These are phyloP conservation scores for Tetrapisispora phaffii DNA, from an alignment of 805 yeast species.

Conservation along the genomic window DNA sequence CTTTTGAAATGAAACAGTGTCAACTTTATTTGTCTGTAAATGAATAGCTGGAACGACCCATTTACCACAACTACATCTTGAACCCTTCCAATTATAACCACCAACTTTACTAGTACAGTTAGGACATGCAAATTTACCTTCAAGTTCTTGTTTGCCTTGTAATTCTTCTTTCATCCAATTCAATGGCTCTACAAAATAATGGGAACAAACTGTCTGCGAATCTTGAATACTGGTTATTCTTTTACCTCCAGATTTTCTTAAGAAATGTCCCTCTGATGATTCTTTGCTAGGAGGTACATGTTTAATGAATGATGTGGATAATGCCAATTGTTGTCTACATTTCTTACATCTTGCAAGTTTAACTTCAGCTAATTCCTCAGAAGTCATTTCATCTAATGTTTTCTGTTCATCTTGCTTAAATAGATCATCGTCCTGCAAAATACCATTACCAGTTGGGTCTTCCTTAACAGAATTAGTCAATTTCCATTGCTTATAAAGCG, in stretches of 20 bases:
- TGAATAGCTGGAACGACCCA: slow-evolving; percentile 94
- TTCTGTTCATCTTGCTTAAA: slow-evolving; percentile 26
- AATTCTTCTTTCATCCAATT: slow-evolving; percentile 85
- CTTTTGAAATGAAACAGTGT: slow-evolving; percentile 36
- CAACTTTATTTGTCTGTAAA: slow-evolving; percentile 72
- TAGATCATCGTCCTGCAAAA: slow-evolving; percentile 25
- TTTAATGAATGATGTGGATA: slow-evolving; percentile 46
- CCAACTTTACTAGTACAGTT: slow-evolving; percentile 82
- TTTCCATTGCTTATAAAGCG: slow-evolving; percentile 37
- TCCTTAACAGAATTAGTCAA: slow-evolving; percentile 29
- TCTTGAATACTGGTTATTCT: slow-evolving; percentile 48
- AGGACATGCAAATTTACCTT: slow-evolving; percentile 81
- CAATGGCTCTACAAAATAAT: slow-evolving; percentile 79
- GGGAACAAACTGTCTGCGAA: slow-evolving; percentile 63
- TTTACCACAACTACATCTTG: slow-evolving; percentile 86
- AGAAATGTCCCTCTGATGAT: slow-evolving; percentile 56
- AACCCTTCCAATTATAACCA: slow-evolving; percentile 89
- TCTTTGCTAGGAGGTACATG: slow-evolving; percentile 61
- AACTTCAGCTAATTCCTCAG: slow-evolving; percentile 19
- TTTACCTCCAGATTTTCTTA: slow-evolving; percentile 52
- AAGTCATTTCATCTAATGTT: slow-evolving; percentile 16
- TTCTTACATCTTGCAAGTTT: slow-evolving; percentile 62
- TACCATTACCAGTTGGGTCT: slow-evolving; percentile 35
- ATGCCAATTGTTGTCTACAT: slow-evolving; percentile 67
- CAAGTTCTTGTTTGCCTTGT: slow-evolving; percentile 55